Percentiles rank a stretch among this genome's conserved stretches.
Conservation (phyloP, 352 stramenopile genomes). For the Phytophthora aleatoria region DNA sequence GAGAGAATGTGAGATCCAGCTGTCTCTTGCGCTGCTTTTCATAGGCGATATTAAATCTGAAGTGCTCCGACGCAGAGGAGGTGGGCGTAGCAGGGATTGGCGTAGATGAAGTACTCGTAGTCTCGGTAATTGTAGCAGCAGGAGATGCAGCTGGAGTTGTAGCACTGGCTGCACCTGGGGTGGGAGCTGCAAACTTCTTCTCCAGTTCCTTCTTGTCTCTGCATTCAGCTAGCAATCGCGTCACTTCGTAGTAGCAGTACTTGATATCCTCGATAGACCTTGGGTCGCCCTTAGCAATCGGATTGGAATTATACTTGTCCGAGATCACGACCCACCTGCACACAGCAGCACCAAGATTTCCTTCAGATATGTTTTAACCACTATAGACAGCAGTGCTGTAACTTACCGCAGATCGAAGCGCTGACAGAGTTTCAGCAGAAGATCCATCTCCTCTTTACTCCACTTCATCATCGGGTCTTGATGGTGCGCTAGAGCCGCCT, state of each 20-base stretch:
- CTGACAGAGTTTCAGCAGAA: slow-evolving; percentile 55
- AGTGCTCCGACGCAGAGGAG: slow-evolving; percentile 35
- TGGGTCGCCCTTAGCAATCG: slow-evolving; percentile 37
- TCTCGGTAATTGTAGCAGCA: slow-evolving; percentile 7
- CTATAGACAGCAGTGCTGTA: not conserved
- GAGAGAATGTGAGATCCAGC: slow-evolving; percentile 65
- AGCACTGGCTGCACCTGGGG: slow-evolving; percentile 1
- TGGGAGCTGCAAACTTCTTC: slow-evolving; percentile 8
- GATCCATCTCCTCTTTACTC: slow-evolving; percentile 68
- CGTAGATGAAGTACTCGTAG: slow-evolving; percentile 16
- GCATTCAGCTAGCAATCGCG: slow-evolving; percentile 48
- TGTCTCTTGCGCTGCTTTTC: slow-evolving; percentile 78
- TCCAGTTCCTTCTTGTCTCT: slow-evolving; percentile 34
- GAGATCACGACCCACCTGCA: slow-evolving; percentile 63
- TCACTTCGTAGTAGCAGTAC: slow-evolving; percentile 73
- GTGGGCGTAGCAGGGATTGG: slow-evolving; percentile 8
- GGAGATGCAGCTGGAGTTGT: not conserved
- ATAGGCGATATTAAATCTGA: slow-evolving; percentile 66
- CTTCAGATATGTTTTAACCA: not conserved
- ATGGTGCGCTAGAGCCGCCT: slow-evolving; percentile 41
- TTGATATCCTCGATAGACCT: slow-evolving; percentile 74
- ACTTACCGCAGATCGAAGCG: slow-evolving; percentile 55
- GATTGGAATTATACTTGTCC: slow-evolving; percentile 60
- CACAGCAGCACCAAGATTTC: slow-evolving; percentile 6
- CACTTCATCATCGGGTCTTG: slow-evolving; percentile 60